phyloP scores from a whole-genome alignment of 176 grass and related monocot species.

The Rhynchospora pubera region DNA sequence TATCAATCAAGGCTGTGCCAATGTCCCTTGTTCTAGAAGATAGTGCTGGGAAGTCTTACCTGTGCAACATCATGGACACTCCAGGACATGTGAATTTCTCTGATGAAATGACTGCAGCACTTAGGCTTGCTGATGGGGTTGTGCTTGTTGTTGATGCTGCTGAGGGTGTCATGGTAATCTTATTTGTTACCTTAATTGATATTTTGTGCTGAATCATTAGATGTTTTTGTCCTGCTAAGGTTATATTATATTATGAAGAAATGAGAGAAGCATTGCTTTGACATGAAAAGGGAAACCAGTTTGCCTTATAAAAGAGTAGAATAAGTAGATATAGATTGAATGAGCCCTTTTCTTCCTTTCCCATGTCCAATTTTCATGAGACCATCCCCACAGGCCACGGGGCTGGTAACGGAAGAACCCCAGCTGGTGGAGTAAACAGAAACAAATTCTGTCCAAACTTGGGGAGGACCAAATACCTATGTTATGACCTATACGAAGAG shows the following conservation, averaged over 20 bases:
- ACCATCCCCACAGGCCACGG: too few relatives aligned
- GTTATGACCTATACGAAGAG: too few relatives aligned
- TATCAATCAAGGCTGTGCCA: conserved; percentile 95
- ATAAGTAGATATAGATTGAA: too few relatives aligned
- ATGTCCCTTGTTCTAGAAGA: conserved; percentile 96
- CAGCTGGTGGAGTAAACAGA: too few relatives aligned
- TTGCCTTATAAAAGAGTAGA: too few relatives aligned
- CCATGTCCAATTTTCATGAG: too few relatives aligned
- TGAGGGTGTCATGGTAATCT: conserved; percentile 86
- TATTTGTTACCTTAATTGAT: neutral
- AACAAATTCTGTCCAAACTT: too few relatives aligned
- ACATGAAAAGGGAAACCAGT: too few relatives aligned
- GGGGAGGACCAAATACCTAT: too few relatives aligned
- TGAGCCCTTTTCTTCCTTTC: too few relatives aligned
- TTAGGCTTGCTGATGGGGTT: conserved; percentile 77
- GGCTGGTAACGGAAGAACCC: too few relatives aligned
- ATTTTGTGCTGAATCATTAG: neutral
- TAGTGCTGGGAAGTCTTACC: conserved; percentile 77
- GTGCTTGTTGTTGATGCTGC: conserved; percentile 91
- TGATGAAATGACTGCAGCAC: conserved; percentile 88
- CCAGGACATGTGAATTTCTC: conserved; percentile 97
- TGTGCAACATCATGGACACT: conserved; percentile 98
- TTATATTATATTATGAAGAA: neutral
- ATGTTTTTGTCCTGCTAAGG: neutral
- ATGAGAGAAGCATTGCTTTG: too few relatives aligned